Evolutionary conservation across 805 yeast genomes (phyloP), one percentile per base, ranked within the genome.

Genomic region (Saccharomycopsis capsularis): DNA sequence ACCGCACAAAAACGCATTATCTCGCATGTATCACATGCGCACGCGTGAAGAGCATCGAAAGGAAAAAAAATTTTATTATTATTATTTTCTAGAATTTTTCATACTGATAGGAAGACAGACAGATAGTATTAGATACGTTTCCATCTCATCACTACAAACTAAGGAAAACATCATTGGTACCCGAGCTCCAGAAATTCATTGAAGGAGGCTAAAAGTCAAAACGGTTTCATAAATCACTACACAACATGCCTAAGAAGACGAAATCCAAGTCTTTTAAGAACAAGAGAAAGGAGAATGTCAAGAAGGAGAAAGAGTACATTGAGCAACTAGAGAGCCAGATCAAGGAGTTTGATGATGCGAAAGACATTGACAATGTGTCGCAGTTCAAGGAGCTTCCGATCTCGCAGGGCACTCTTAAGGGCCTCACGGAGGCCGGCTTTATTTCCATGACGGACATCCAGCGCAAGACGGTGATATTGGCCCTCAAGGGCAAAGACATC

Each of bases 401-500:
- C 25, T 75, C 89, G 3, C 61, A 68, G 6, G 68, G 70, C 3
- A 82, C 95, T 13, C 57, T 81, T 11, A 74, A 73, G 52, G 98
- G 98, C 2, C 67, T 93, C 37, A 79, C 76, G 52, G 85, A 79
- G 47, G 74, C 95, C n/a, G 83, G 87, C 46, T 93, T 83, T 63
- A 72, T 85, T 1, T 73, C 79, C 9, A 65, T 90, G 69, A 93
- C 99, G 0, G 95, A 85, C 39, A 86, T 93, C 50, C 99, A 93
- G 60, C 78, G 74, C 52, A 79, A 79, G 42, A 72, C 96, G 4
- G 85, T 93, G 24, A 85, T 95, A 0, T 66, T 74, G 13, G 79
- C 93, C 0, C 67, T 93, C 52, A 81, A 85, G 57, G 91, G 93
- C 0, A 68, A 74, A 29, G 97, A 89, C 67, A 63, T 90, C 2